Percentiles rank a stretch among this genome's conserved stretches.
phyloP scores from a whole-genome alignment of 345 rosid genomes.

The Eucalyptus sp. region DNA sequence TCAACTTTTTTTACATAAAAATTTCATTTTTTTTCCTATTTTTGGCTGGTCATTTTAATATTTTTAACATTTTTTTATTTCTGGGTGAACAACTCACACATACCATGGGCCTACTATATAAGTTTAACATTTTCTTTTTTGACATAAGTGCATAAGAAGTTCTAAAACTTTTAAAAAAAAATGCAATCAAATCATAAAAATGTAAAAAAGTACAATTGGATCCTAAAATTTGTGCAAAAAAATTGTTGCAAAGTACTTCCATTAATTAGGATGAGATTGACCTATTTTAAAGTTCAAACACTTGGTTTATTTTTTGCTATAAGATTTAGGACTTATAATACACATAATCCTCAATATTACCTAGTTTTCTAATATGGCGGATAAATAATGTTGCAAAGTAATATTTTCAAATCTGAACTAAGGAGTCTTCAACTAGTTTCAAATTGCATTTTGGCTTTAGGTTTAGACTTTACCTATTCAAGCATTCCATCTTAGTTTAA shows the following conservation, averaged over 20 bases:
- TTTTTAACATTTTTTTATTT: background rate
- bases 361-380: background rate
- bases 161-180: background rate
- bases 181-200: background rate
- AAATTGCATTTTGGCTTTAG: background rate
- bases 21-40: background rate
- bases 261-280: background rate
- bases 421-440: background rate
- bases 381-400: background rate
- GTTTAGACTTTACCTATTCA: background rate
- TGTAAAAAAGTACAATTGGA: background rate
- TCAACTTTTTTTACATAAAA: fast-evolving
- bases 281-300: background rate
- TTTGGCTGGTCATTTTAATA: background rate
- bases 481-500: background rate
- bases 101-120: background rate
- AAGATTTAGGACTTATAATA: background rate
- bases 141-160: fast-evolving
- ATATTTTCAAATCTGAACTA: background rate
- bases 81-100: background rate
- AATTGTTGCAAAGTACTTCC: background rate
- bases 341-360: background rate
- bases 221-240: background rate
- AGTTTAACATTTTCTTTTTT: background rate
- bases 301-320: background rate